Base-by-base conservation (phyloP, 2,329 filamentous ascomycete species). In the Aspergillus pseudoglaucus region DNA sequence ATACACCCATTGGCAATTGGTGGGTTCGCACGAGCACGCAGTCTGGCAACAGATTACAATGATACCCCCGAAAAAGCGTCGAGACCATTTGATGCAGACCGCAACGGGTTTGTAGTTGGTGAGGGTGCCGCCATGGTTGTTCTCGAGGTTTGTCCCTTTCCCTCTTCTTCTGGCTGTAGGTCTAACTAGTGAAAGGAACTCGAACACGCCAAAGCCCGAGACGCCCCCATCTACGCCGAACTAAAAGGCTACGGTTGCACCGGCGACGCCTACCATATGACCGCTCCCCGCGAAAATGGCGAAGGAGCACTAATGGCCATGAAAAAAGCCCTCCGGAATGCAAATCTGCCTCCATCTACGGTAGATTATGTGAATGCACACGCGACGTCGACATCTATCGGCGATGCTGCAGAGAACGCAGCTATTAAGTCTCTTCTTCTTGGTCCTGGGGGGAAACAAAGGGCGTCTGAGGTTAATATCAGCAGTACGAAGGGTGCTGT, bases 291-390 rank as follows among this genome's bases (percentile, higher is more conserved):
- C 15, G 83, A 85, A 58, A 85, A 94, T 61, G 93, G 93, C 0
- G 78, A 81, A 44, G 93, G 93, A 0, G 90, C 93, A 0, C 80
- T 83, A 25, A 74, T 87, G 42, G 87, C 91, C 3, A 98, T 98
- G 93, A 85, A 80, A 64, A 82, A 82, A 55, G 90, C 91, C 0
- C 70, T 98, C 50, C 82, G 78, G 58, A 81, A 87, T 61, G 89
- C 90, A 0, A 70, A 76, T 0, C 62, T 95, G 33, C 75, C 75
- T 45, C 90, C 93, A 0, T 69, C 70, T 0, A 72, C 83, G 37
- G 83, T 98, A 4, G 88, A 90, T 65, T 98, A 98, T 65, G 80
- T 98, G 63, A 98, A 97, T 61, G 93, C 93, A 1, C 93, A 98
- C 64, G 93, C 91, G 1, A 98, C 93, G 1, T 88, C 87, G 18